Conservation (phyloP, 2,329 filamentous ascomycete genomes). For the Fusarium sacchari region DNA sequence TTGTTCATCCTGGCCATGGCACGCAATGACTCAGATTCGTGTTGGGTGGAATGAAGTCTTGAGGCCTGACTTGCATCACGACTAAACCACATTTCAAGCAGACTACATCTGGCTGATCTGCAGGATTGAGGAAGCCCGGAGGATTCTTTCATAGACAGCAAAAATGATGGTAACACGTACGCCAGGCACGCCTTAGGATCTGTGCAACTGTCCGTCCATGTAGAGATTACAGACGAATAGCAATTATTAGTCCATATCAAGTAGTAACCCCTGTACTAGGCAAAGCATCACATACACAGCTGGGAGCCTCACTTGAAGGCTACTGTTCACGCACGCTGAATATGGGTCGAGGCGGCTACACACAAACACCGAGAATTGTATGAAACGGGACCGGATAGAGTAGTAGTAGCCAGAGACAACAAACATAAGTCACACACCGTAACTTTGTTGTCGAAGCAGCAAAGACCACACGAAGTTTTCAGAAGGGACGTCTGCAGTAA, state of each 20-base stretch:
- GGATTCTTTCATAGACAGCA: background rate
- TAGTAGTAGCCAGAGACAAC: background rate
- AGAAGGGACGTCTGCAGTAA: background rate
- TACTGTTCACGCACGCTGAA: background rate
- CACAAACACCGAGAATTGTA: background rate
- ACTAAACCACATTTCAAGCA: background rate
- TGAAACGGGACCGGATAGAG: background rate
- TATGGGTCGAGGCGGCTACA: background rate
- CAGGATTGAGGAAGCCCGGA: background rate
- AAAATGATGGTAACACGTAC: background rate
- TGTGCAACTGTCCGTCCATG: background rate
- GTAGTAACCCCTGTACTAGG: background rate
- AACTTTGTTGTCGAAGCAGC: background rate
- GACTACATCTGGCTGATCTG: background rate
- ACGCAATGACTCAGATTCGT: background rate
- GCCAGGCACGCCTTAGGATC: no score
- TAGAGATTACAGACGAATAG: background rate
- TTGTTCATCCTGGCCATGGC: background rate
- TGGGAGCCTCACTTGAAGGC: background rate
- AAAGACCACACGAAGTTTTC: background rate
- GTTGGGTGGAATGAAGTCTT: background rate
- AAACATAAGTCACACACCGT: background rate
- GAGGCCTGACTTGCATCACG: background rate
- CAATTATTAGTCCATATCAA: background rate
- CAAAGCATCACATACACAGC: background rate